phyloP scores from a whole-genome alignment of 306 rosid species.

The Herpetospermum pedunculosum region DNA sequence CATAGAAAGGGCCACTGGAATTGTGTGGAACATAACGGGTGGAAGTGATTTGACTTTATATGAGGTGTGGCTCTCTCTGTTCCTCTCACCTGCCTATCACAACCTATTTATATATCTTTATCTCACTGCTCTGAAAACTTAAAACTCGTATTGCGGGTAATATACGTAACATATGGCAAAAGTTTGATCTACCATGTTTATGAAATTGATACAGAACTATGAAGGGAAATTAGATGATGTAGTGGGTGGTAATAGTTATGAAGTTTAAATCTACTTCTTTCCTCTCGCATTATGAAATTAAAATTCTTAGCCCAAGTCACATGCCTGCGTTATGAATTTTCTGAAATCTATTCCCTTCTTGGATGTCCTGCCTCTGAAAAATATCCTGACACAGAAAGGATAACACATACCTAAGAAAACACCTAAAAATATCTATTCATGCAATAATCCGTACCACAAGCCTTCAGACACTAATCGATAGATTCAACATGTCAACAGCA shows the following conservation, averaged over 20 bases:
- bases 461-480: not conserved
- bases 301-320: not conserved
- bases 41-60: conserved; percentile 89
- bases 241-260: not conserved
- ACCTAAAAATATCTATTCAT: not conserved
- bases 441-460: not conserved
- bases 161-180: not conserved
- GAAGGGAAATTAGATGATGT: not conserved
- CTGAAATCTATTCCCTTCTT: not conserved
- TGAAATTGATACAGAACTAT: not conserved
- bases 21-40: conserved; percentile 98
- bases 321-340: not conserved
- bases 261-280: not conserved
- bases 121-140: not conserved
- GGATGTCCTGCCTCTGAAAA: not conserved
- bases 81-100: not conserved
- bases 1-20: conserved; percentile 98
- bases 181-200: not conserved
- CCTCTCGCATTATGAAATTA: not conserved
- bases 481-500: not conserved
- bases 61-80: conserved; percentile 40
- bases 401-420: not conserved
- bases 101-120: not conserved
- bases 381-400: not conserved
- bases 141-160: not conserved